phyloP scores from a whole-genome alignment of 768 basidiomycete genomes.

The Calocera cornea region DNA sequence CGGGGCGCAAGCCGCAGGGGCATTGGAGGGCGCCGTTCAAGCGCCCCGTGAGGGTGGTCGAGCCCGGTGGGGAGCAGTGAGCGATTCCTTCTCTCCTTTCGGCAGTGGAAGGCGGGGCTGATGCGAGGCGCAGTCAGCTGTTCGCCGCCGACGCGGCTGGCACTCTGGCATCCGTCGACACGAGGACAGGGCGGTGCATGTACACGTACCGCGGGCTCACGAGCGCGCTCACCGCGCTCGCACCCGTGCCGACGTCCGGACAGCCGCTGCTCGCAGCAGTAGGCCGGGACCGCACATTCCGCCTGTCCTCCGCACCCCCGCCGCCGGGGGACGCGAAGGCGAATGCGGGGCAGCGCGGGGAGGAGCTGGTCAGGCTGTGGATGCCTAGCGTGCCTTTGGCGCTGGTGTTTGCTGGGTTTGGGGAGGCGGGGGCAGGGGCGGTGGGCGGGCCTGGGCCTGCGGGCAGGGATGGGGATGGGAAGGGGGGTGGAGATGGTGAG shows the following conservation, averaged over 20 bases:
- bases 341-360: not conserved
- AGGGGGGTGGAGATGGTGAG: not conserved
- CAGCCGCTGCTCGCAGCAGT: not conserved
- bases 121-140: not conserved
- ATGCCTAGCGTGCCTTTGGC: not conserved
- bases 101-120: not conserved
- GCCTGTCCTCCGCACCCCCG: not conserved
- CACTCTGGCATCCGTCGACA: not conserved
- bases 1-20: conserved; percentile 50
- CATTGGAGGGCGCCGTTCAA: conserved; percentile 38
- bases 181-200: not conserved
- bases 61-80: not conserved
- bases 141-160: not conserved
- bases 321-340: not conserved
- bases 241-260: not conserved
- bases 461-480: conserved; percentile 2
- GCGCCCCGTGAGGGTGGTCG: not conserved
- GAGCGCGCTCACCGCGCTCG: not conserved
- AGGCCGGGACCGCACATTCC: not conserved
- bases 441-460: too few species aligned
- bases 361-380: not conserved
- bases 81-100: not conserved
- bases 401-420: not conserved
- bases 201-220: not conserved
- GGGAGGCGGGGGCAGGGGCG: not conserved